Conservation (phyloP, 352 stramenopile species). For the Phytophthora rubi region DNA sequence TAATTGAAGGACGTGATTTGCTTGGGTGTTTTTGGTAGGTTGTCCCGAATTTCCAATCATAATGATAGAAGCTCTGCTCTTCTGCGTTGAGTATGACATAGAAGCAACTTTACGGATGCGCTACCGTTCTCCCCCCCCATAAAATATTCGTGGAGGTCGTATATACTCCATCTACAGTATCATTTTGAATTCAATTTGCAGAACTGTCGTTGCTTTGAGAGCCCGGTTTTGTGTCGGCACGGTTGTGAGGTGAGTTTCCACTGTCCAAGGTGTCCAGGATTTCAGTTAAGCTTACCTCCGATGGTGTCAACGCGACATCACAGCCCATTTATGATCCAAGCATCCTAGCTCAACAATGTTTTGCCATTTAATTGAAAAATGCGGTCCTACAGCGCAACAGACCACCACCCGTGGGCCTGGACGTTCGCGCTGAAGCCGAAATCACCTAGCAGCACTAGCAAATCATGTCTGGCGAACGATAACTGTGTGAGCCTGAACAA, state of each 20-base stretch:
- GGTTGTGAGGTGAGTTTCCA: neutral
- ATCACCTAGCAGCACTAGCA: neutral
- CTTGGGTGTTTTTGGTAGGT: too few species aligned
- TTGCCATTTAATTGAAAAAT: slow-evolving; percentile 3
- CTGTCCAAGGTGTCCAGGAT: slow-evolving; percentile 5
- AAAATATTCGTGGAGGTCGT: neutral
- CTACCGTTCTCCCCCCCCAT: neutral
- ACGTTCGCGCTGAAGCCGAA: neutral
- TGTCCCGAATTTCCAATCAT: slow-evolving; percentile 4
- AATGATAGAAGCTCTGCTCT: slow-evolving; percentile 7
- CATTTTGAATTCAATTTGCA: neutral
- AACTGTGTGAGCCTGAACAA: neutral
- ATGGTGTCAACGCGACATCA: neutral
- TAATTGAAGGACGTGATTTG: too few species aligned
- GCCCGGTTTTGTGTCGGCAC: neutral
- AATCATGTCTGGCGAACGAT: neutral
- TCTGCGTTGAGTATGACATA: slow-evolving; percentile 24
- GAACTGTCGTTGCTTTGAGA: neutral
- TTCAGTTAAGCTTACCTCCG: slow-evolving; percentile 1
- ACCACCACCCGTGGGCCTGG: neutral
- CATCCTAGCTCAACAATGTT: neutral
- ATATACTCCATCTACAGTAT: neutral
- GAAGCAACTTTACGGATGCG: slow-evolving; percentile 24
- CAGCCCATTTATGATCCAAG: slow-evolving; percentile 5
- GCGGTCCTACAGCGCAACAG: neutral